phyloP scores from a whole-genome alignment of 73 alveolate species.

The Symbiodinium pilosum region DNA sequence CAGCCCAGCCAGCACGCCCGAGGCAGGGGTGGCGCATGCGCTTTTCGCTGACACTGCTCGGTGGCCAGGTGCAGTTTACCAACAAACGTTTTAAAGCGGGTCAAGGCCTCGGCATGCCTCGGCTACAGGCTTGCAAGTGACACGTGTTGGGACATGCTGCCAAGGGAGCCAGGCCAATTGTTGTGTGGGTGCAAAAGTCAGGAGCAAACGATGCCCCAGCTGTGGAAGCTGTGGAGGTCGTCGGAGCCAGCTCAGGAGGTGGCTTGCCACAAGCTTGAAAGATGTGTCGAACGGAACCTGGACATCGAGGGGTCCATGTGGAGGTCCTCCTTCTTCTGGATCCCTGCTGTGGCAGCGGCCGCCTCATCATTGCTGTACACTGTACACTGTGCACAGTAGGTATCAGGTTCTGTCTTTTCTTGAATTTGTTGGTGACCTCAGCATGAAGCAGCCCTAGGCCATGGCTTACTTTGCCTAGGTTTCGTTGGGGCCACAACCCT shows the following conservation, averaged over 20 bases:
- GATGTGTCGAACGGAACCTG: no score
- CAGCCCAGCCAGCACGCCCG: neutral
- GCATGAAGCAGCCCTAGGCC: no score
- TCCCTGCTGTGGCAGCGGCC: conserved; percentile 1
- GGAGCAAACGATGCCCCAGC: neutral
- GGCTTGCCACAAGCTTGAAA: neutral
- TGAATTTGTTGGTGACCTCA: no score
- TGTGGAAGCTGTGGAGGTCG: neutral
- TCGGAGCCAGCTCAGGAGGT: neutral
- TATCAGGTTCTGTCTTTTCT: no score
- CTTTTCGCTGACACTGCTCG: neutral
- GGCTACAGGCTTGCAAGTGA: no score
- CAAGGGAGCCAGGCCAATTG: neutral
- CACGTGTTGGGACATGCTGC: neutral
- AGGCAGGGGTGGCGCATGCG: neutral
- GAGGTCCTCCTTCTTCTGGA: neutral
- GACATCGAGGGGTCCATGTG: no score
- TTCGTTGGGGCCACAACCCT: conserved; percentile 37
- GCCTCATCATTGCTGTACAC: no score
- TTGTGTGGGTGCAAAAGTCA: neutral
- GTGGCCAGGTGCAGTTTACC: conserved; percentile 81
- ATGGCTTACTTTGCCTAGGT: no score
- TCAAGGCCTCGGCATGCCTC: neutral
- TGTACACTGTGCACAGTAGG: no score
- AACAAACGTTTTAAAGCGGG: conserved; percentile 44